A percentile compares a stretch with the other conserved stretches of the same genome.
These are phyloP conservation scores for Tranzscheliella williamsii DNA, from an alignment of 1,284 basidiomycete species.

Conservation along the genomic window DNA sequence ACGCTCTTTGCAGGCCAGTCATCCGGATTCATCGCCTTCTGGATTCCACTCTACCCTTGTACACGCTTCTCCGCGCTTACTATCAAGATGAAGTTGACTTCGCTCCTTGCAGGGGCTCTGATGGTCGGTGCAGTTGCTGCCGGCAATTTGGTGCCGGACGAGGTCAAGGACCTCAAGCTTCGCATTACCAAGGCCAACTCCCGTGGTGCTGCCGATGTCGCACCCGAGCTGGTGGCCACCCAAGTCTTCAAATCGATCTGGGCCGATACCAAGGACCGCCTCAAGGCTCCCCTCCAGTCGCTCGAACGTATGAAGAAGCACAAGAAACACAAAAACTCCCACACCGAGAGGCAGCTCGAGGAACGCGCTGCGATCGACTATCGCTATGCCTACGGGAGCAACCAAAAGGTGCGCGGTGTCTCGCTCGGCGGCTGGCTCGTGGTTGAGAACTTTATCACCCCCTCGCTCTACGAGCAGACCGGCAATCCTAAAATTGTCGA, in stretches of 20 bases:
- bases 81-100: conserved; percentile 19
- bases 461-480: conserved; percentile 64
- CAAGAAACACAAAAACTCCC: no score
- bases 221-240: conserved; percentile 11
- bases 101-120: conserved; percentile 9
- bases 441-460: conserved; percentile 53
- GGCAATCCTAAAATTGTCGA: conserved; percentile 66
- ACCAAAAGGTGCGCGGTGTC: conserved; percentile 48
- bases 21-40: no score
- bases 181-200: conserved; percentile 30
- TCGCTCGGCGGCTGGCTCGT: conserved; percentile 59
- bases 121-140: conserved; percentile 6
- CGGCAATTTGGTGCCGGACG: not conserved
- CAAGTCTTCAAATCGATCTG: no score
- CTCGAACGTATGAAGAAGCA: no score
- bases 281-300: no score
- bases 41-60: no score
- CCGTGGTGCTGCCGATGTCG: conserved; percentile 16
- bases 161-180: conserved; percentile 3
- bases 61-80: no score
- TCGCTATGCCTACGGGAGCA: conserved; percentile 30
- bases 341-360: no score
- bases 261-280: no score
- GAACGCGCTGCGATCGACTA: conserved; percentile 12
- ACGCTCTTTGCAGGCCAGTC: no score